phyloP scores from a whole-genome alignment of 176 grass and related monocot genomes.

The Tillandsia fasciculata region DNA sequence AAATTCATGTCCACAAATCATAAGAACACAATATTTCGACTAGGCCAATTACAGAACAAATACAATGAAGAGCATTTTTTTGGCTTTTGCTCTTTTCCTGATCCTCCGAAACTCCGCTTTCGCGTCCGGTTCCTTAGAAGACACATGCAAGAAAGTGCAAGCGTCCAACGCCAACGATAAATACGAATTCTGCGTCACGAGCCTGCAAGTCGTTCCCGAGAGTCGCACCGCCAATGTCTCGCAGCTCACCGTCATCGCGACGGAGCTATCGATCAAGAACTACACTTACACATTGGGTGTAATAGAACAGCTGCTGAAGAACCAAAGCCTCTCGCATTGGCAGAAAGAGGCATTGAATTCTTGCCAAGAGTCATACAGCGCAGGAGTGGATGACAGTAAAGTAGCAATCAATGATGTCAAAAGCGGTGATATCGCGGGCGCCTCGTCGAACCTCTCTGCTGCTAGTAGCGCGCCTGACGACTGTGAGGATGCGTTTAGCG shows the following conservation, averaged over 20 bases:
- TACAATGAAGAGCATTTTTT: neutral
- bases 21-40: too few species aligned
- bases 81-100: neutral
- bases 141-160: neutral
- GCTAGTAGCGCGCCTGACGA: neutral
- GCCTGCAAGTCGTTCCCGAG: neutral
- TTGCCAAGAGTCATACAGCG: neutral
- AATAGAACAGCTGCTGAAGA: neutral
- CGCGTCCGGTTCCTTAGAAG: neutral
- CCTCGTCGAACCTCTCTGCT: neutral
- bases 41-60: neutral
- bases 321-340: neutral
- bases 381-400: neutral
- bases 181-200: neutral
- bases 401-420: neutral
- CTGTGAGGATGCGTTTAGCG: neutral
- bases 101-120: neutral
- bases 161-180: neutral
- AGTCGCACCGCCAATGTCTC: neutral
- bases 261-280: neutral
- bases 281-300: neutral
- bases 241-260: neutral
- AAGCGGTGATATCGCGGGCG: neutral
- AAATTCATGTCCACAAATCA: neutral
- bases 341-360: neutral